Evolutionary conservation across 106 monocot genomes (phyloP).

Genomic region (Acanthochlamys bracteata): DNA sequence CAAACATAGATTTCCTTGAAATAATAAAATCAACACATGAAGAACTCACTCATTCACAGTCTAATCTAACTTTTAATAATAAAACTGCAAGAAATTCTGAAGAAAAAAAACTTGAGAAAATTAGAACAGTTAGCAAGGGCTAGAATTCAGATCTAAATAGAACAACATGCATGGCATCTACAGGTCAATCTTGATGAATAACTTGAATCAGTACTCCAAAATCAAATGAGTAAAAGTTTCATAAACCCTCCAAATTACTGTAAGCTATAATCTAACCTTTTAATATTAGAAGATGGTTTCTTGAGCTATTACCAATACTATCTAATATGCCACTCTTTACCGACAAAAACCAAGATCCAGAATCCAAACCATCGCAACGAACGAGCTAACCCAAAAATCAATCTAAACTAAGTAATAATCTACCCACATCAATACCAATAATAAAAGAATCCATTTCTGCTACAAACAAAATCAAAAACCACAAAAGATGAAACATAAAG

Average conservation of each 20-base stretch:
- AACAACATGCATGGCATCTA: neutral
- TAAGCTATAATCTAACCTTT: neutral
- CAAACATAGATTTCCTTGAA: neutral
- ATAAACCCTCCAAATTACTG: neutral
- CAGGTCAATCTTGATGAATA: neutral
- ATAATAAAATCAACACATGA: neutral
- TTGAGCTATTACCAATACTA: neutral
- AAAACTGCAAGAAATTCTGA: neutral
- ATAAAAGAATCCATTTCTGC: too few relatives aligned
- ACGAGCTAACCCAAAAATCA: too few relatives aligned
- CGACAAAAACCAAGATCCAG: too few relatives aligned
- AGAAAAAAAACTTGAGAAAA: neutral
- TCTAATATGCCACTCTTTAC: neutral
- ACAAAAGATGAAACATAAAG: too few relatives aligned
- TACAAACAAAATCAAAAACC: too few relatives aligned
- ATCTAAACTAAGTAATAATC: too few relatives aligned
- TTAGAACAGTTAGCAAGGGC: neutral
- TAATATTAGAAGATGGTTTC: neutral
- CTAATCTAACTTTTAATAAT: neutral
- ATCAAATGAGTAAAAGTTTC: neutral
- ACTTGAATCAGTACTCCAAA: too few relatives aligned
- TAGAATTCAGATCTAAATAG: neutral
- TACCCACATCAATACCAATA: too few relatives aligned
- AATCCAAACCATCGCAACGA: too few relatives aligned
- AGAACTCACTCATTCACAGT: too few relatives aligned